Base-by-base conservation (phyloP, 257 asterid species). In the Thymus quinquecostatus region DNA sequence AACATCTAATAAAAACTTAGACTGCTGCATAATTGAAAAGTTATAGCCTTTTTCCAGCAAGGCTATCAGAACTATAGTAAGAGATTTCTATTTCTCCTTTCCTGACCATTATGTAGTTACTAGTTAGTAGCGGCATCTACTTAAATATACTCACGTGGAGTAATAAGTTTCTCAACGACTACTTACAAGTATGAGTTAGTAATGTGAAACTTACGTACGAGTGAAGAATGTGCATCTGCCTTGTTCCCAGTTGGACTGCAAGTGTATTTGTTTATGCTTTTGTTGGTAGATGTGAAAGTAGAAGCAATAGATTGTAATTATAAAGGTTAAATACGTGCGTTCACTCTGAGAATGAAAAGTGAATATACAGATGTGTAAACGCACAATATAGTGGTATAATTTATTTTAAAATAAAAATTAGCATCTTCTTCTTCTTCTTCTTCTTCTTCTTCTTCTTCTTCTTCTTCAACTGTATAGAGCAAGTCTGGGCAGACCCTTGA, bases 1-100 rank as follows among this genome's bases (percentile, higher is more conserved):
- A 82, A 69, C 81, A 82, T 70, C 74, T 88, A 28, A 82, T 91
- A 68, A 91, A 85, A 79, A 73, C 89, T 8, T 86, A 85, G 69
- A 68, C n/a, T 12, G 4, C 34, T 75, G 32, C 51, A 12, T 70
- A 33, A 38, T 57, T 30, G 58, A 65, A 48, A 50, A 44, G 9
- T 70, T 44, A 43, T 34, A 12, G 72, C 49, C 56, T 60, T 62
- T 47, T 11, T 8, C 60, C 40, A 32, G 67, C 59, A 30, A 66
- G 41, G 45, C 12, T 36, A 11, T 71, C 45, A 29, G 34, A 68
- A 47, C 48, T 48, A 64, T 59, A 32, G 40, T 43, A 73, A 64
- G 45, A 71, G 30, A 51, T 36, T 44, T 21, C 21, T 21, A 21
- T 21, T 21, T 43, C 10, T 49, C 69, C 64, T 40, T n/a, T 12